Conservation (phyloP, 306 rosid species). For the Malus asiatica region DNA sequence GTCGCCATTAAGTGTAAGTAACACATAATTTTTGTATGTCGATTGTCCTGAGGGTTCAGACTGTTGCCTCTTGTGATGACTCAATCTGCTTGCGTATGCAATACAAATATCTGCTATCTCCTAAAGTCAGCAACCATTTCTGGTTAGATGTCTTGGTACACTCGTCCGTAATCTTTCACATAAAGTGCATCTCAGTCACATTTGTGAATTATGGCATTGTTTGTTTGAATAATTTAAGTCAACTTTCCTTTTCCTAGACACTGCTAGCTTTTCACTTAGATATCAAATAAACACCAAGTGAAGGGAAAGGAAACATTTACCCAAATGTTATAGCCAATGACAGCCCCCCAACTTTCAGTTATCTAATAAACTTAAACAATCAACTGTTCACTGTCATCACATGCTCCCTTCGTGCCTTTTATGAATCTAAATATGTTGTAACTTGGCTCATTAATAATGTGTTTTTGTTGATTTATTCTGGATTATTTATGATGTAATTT, state of each 20-base stretch:
- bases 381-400: background rate
- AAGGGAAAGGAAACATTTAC: too few relatives aligned
- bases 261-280: too few relatives aligned
- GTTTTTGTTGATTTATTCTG: background rate
- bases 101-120: background rate
- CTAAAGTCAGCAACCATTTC: background rate
- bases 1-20: conserved; percentile 64
- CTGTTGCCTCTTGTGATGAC: background rate
- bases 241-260: too few relatives aligned
- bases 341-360: background rate
- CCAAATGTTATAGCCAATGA: background rate
- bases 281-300: too few relatives aligned
- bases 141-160: background rate
- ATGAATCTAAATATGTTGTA: background rate
- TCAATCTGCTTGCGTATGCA: background rate
- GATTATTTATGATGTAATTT: background rate
- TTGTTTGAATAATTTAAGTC: too few relatives aligned
- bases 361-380: background rate
- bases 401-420: background rate
- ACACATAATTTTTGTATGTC: background rate
- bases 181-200: background rate
- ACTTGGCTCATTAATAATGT: background rate
- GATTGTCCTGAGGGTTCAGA: background rate
- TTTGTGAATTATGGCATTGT: background rate
- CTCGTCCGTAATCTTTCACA: background rate